These are phyloP conservation scores for Erysimum cheiranthoides DNA, from an alignment of 345 rosid genomes.

Conservation along the genomic window DNA sequence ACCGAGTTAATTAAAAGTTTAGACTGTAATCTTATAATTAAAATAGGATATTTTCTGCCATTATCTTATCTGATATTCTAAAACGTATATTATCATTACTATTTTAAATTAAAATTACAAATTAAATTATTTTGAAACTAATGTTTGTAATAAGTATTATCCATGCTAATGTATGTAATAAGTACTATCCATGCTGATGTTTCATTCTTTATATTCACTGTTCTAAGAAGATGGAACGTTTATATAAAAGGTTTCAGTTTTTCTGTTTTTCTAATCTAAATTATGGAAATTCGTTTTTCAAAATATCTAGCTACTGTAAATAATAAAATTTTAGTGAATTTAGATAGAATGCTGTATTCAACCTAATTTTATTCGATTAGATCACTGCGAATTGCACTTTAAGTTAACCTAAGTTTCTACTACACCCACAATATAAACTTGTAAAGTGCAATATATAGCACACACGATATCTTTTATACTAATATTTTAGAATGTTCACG, in stretches of 20 bases:
- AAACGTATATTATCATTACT: neutral
- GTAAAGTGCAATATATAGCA: neutral
- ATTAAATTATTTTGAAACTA: neutral
- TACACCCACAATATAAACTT: neutral
- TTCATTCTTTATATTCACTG: neutral
- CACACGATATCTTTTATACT: neutral
- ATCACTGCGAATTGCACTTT: slow-evolving; percentile 22
- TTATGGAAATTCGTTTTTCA: neutral
- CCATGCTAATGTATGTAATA: no score
- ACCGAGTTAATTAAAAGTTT: neutral
- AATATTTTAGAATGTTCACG: neutral
- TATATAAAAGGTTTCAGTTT: neutral
- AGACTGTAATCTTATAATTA: neutral
- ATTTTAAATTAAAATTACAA: neutral
- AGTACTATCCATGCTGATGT: no score
- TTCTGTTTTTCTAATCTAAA: neutral
- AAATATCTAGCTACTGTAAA: neutral
- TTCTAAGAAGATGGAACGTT: neutral
- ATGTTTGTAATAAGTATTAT: no score
- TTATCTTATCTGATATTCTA: neutral
- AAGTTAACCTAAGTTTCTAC: slow-evolving; percentile 13
- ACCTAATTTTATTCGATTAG: neutral
- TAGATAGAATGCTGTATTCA: neutral
- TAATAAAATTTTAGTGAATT: neutral
- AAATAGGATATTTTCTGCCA: neutral